phyloP scores from a whole-genome alignment of 805 yeast genomes.

The Nakazawaea ishiwadae region DNA sequence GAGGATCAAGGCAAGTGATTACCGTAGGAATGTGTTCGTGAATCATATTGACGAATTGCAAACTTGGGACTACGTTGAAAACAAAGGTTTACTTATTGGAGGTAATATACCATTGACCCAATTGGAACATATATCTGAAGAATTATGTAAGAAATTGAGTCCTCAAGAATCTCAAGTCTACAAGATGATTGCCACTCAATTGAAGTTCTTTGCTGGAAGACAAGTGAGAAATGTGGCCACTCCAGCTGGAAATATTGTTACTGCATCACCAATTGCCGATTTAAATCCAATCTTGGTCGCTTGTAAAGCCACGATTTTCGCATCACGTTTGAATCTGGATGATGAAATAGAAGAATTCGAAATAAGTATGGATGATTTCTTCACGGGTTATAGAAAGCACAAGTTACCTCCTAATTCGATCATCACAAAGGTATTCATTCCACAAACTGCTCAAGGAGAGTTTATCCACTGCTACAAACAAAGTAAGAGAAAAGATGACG shows the following conservation, averaged over 20 bases:
- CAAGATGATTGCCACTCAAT: slow-evolving; percentile 32
- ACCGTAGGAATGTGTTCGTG: slow-evolving; percentile 34
- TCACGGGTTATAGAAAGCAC: slow-evolving; percentile 38
- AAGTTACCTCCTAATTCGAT: slow-evolving; percentile 30
- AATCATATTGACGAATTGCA: slow-evolving; percentile 38
- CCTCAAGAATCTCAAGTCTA: slow-evolving; percentile 29
- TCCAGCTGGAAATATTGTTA: slow-evolving; percentile 44
- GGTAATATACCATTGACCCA: slow-evolving; percentile 36
- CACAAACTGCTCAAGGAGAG: slow-evolving; percentile 32
- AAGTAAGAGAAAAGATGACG: slow-evolving; percentile 45
- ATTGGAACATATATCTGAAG: slow-evolving; percentile 32
- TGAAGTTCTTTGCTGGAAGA: slow-evolving; percentile 43
- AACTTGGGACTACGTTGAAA: slow-evolving; percentile 30
- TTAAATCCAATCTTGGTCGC: slow-evolving; percentile 41
- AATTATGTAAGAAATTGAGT: slow-evolving; percentile 20
- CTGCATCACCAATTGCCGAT: slow-evolving; percentile 47
- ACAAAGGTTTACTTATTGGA: slow-evolving; percentile 36
- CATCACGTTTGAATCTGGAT: slow-evolving; percentile 24
- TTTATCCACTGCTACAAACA: slow-evolving; percentile 38
- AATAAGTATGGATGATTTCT: slow-evolving; percentile 35
- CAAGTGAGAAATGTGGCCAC: slow-evolving; percentile 47
- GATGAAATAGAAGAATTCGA: slow-evolving; percentile 21
- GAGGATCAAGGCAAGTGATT: slow-evolving; percentile 36
- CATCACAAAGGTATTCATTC: slow-evolving; percentile 33
- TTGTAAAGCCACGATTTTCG: slow-evolving; percentile 33